phyloP scores from a whole-genome alignment of 495 filamentous ascomycete species.

The Aspergillus haitiensis region DNA sequence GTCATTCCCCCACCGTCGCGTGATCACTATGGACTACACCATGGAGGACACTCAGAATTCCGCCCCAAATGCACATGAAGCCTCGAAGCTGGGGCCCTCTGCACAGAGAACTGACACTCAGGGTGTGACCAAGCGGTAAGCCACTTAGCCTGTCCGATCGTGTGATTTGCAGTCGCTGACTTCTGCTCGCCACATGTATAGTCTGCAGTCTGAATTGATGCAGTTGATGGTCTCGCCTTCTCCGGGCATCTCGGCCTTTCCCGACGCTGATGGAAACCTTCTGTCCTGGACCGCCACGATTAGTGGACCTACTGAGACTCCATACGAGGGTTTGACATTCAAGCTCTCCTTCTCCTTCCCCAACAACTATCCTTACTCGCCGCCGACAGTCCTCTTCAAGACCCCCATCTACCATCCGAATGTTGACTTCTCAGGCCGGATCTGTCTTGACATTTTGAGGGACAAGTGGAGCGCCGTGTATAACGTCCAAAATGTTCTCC shows the following conservation, averaged over 20 bases:
- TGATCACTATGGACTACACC: slow-evolving; percentile 57
- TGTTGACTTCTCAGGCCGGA: slow-evolving; percentile 87
- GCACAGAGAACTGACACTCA: slow-evolving; percentile 61
- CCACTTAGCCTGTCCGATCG: not conserved
- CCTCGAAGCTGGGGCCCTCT: slow-evolving; percentile 59
- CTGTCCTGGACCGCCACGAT: slow-evolving; percentile 92
- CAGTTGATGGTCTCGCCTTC: slow-evolving; percentile 93
- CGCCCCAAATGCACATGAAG: slow-evolving; percentile 58
- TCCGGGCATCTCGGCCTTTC: slow-evolving; percentile 93
- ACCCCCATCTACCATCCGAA: slow-evolving; percentile 95
- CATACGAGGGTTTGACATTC: slow-evolving; percentile 84
- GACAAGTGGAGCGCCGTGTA: slow-evolving; percentile 97
- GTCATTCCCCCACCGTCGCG: slow-evolving; percentile 8
- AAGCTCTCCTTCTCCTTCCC: slow-evolving; percentile 94
- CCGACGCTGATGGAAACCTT: slow-evolving; percentile 84
- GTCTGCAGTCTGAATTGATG: slow-evolving; percentile 96
- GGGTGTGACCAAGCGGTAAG: slow-evolving; percentile 77
- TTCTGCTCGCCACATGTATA: slow-evolving; percentile 36
- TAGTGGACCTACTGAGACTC: slow-evolving; percentile 85
- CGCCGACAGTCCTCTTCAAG: slow-evolving; percentile 91
- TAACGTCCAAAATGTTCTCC: slow-evolving; percentile 87
- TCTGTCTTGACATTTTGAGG: slow-evolving; percentile 96
- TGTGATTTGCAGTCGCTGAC: slow-evolving; percentile 11
- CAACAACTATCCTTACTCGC: slow-evolving; percentile 86
- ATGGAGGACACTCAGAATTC: slow-evolving; percentile 75